phyloP scores from a whole-genome alignment of 306 rosid species.

The Astragalus membranaceus region DNA sequence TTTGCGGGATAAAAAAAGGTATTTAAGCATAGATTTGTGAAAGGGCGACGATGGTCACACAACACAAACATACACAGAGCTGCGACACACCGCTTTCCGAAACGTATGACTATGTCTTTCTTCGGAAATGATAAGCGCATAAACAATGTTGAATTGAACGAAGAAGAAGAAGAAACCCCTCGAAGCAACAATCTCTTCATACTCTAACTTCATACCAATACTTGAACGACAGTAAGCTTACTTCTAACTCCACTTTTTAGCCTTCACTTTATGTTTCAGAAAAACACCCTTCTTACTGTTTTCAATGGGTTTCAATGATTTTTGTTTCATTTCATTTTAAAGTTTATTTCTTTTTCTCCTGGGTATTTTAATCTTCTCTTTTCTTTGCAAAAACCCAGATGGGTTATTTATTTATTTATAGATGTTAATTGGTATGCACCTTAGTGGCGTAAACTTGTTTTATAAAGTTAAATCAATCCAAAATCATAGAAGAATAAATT shows the following conservation, averaged over 20 bases:
- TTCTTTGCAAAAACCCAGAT: background rate
- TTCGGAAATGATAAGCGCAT: background rate
- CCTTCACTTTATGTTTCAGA: background rate
- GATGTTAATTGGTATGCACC: no score
- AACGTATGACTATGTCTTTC: background rate
- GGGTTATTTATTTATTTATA: background rate
- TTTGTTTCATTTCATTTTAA: background rate
- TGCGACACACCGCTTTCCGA: background rate
- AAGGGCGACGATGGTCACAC: background rate
- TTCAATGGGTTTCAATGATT: background rate
- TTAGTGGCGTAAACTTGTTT: no score
- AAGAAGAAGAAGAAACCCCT: background rate
- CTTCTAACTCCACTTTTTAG: background rate
- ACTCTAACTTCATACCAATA: background rate
- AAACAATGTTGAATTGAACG: background rate
- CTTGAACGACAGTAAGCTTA: constrained; percentile 14
- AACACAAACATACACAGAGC: background rate
- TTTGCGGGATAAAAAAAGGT: no score
- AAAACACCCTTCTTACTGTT: background rate
- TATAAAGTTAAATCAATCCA: no score
- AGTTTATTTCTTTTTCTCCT: background rate
- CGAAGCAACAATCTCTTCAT: background rate
- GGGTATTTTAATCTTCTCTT: background rate
- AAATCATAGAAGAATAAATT: no score
- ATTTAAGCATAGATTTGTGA: background rate